Percentiles rank a stretch among this genome's conserved stretches.
These are phyloP conservation scores for Striga asiatica DNA, from an alignment of 257 asterid genomes.

Conservation along the genomic window DNA sequence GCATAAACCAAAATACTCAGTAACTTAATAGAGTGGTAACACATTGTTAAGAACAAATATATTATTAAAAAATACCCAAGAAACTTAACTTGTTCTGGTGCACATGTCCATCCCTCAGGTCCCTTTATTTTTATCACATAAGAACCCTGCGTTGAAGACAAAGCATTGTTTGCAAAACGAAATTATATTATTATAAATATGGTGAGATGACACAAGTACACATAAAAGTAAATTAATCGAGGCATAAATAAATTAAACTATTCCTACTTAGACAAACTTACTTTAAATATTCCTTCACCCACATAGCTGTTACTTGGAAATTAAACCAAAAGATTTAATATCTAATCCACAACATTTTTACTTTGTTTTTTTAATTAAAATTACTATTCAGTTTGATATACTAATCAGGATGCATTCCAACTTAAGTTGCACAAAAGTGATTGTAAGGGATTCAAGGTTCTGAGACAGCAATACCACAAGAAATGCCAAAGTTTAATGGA, in stretches of 20 bases:
- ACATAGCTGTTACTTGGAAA: not conserved
- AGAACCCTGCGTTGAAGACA: conserved; percentile 60
- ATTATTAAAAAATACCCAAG: conserved; percentile 15
- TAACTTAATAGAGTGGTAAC: not conserved
- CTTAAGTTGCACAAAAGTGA: not conserved
- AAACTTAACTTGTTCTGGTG: conserved; percentile 86
- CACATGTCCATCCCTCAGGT: conserved; percentile 92
- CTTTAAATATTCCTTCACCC: not conserved
- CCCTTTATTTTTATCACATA: conserved; percentile 83
- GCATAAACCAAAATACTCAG: conserved; percentile 1
- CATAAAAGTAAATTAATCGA: not conserved
- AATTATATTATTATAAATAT: not conserved
- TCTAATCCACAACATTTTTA: not conserved
- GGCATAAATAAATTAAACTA: not conserved
- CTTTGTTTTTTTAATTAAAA: conserved; percentile 1
- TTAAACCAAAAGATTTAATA: conserved; percentile 2
- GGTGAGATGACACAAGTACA: not conserved
- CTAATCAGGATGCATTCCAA: conserved; percentile 7
- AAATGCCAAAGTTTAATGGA: not conserved
- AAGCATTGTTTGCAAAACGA: conserved; percentile 11
- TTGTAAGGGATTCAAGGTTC: conserved; percentile 4
- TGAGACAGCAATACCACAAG: not conserved
- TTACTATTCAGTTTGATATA: not conserved
- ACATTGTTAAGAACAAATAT: conserved; percentile 1
- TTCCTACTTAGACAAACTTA: not conserved